Conservation (phyloP, 495 filamentous ascomycete genomes). For the Evernia prunastri region DNA sequence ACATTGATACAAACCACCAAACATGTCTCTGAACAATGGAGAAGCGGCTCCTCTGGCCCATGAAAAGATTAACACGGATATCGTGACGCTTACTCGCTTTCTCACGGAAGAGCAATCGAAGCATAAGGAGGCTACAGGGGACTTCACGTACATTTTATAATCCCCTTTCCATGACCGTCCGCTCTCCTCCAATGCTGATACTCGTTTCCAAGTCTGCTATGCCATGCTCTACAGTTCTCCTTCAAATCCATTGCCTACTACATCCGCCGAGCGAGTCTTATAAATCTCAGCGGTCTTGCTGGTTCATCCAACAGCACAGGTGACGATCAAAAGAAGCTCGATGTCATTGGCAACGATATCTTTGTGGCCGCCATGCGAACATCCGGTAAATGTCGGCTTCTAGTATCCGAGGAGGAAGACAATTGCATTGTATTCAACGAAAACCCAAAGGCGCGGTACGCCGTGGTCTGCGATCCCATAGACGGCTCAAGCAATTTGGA, state of each 20-base stretch:
- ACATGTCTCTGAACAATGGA: slow-evolving; percentile 26
- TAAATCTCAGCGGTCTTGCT: slow-evolving; percentile 91
- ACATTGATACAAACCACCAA: neutral
- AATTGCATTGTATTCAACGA: slow-evolving; percentile 82
- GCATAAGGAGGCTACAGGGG: slow-evolving; percentile 89
- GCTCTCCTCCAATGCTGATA: slow-evolving; percentile 3
- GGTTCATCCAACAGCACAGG: slow-evolving; percentile 93
- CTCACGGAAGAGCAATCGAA: slow-evolving; percentile 93
- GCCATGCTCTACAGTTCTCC: slow-evolving; percentile 96
- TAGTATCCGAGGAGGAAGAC: slow-evolving; percentile 97
- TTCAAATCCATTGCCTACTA: slow-evolving; percentile 99
- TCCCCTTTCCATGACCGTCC: neutral
- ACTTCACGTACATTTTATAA: slow-evolving; percentile 76
- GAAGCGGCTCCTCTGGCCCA: slow-evolving; percentile 41
- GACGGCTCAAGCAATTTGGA: slow-evolving; percentile 97
- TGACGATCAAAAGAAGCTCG: slow-evolving; percentile 98
- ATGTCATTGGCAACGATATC: slow-evolving; percentile 96
- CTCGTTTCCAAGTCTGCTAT: slow-evolving; percentile 60
- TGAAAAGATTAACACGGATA: slow-evolving; percentile 88
- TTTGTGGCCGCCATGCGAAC: slow-evolving; percentile 92
- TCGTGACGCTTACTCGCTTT: slow-evolving; percentile 90
- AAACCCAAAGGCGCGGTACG: slow-evolving; percentile 75
- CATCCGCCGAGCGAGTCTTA: slow-evolving; percentile 93
- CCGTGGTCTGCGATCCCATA: slow-evolving; percentile 95
- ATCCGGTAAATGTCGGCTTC: slow-evolving; percentile 77